Conservation (phyloP, 495 filamentous ascomycete genomes). For the Penicillium mononematosum region DNA sequence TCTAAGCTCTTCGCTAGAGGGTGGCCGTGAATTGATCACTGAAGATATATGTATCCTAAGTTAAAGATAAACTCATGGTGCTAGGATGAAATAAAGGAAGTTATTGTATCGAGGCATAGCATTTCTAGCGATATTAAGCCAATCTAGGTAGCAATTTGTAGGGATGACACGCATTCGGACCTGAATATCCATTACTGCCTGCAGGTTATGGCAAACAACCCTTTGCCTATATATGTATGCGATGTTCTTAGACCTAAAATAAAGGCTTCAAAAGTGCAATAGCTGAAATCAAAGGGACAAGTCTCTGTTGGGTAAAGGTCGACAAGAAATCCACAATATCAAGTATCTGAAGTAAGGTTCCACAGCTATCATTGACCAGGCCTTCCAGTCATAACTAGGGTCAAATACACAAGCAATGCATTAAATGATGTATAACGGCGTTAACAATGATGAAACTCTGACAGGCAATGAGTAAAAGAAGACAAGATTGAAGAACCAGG, state of each 20-base stretch:
- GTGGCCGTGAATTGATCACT: too few species aligned
- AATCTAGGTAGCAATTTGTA: too few species aligned
- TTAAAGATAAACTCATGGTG: too few species aligned
- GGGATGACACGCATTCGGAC: too few species aligned
- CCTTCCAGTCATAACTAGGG: neutral
- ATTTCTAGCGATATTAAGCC: too few species aligned
- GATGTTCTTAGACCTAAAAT: neutral
- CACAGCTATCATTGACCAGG: neutral
- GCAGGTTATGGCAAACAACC: neutral
- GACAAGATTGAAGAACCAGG: slow-evolving; percentile 19
- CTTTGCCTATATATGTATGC: neutral
- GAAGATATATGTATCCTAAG: too few species aligned
- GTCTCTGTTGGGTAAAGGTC: neutral
- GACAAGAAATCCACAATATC: neutral
- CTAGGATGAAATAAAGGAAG: too few species aligned
- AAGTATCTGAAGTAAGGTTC: neutral
- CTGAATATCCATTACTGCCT: too few species aligned
- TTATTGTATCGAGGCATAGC: too few species aligned
- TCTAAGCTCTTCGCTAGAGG: too few species aligned
- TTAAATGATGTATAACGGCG: slow-evolving; percentile 32
- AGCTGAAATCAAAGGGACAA: neutral
- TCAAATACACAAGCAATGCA: slow-evolving; percentile 26
- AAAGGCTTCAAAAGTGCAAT: neutral
- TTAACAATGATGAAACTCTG: slow-evolving; percentile 20
- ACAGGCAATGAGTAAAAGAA: slow-evolving; percentile 14